These are phyloP conservation scores for Termitomyces sp. DNA, from an alignment of 768 basidiomycete species.

Conservation along the genomic window DNA sequence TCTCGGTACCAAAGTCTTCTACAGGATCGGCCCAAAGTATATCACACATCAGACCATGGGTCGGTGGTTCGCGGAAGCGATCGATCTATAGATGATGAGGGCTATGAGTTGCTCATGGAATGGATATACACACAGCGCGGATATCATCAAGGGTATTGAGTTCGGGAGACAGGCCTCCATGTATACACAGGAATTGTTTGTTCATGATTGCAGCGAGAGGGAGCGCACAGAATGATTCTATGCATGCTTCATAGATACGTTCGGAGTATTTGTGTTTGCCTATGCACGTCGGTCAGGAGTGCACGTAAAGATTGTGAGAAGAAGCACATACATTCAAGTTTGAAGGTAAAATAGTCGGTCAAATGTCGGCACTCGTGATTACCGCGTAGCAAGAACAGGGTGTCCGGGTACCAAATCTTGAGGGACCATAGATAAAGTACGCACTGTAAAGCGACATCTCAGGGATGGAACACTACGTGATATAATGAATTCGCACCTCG, in stretches of 20 bases:
- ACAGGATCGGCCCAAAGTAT: slow-evolving; percentile 98
- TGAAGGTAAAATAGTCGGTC: slow-evolving; percentile 99
- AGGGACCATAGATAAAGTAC: slow-evolving; percentile 97
- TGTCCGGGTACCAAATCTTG: slow-evolving; percentile 99
- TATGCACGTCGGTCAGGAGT: slow-evolving; percentile 25
- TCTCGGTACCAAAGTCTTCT: slow-evolving; percentile 96
- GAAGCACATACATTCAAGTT: slow-evolving; percentile 83
- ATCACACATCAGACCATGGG: slow-evolving; percentile 97
- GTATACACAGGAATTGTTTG: slow-evolving; percentile 98
- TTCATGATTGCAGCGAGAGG: slow-evolving; percentile 99
- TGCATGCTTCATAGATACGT: slow-evolving; percentile 93
- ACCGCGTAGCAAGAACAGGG: slow-evolving; percentile 92
- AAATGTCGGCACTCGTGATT: slow-evolving; percentile 99
- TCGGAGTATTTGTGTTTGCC: slow-evolving; percentile 99
- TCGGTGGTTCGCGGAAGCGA: slow-evolving; percentile 97
- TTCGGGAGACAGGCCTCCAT: slow-evolving; percentile 95
- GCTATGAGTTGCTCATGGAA: background rate
- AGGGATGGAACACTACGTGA: slow-evolving; percentile 6
- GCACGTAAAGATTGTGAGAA: background rate
- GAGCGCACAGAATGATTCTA: slow-evolving; percentile 95
- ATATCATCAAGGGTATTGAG: slow-evolving; percentile 95
- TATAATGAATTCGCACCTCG: slow-evolving; percentile 48
- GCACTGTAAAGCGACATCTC: slow-evolving; percentile 52
- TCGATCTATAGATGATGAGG: slow-evolving; percentile 60
- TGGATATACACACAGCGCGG: slow-evolving; percentile 57